A percentile compares a stretch with the other conserved stretches of the same genome.
phyloP scores from a whole-genome alignment of 371 early-diverging fungal species.

The Lichtheimia corymbifera region DNA sequence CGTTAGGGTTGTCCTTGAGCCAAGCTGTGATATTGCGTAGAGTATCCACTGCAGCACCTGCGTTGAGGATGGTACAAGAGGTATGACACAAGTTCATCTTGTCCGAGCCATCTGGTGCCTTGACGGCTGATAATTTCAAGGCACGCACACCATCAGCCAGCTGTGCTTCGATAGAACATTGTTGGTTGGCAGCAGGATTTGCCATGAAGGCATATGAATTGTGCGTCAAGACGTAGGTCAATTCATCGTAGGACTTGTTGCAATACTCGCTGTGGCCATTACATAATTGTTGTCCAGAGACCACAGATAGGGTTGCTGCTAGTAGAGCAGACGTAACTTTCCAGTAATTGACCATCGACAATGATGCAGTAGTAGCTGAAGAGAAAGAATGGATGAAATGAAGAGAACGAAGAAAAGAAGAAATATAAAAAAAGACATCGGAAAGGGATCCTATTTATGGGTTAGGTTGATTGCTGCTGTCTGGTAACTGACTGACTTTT shows the following conservation, averaged over 20 bases:
- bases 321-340: not conserved
- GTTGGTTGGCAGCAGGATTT: slow-evolving; percentile 69
- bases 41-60: slow-evolving; percentile 54
- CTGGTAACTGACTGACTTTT: too few species aligned
- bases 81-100: slow-evolving; percentile 71
- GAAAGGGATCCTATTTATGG: not conserved
- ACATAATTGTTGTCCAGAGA: slow-evolving; percentile 48
- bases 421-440: not conserved
- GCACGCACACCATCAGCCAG: slow-evolving; percentile 73
- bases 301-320: not conserved
- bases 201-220: slow-evolving; percentile 68
- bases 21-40: slow-evolving; percentile 53
- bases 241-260: slow-evolving; percentile 50
- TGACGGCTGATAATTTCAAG: slow-evolving; percentile 70
- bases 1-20: slow-evolving; percentile 64
- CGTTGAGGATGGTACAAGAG: slow-evolving; percentile 61
- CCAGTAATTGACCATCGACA: not conserved
- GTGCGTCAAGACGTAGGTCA: slow-evolving; percentile 70
- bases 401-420: not conserved
- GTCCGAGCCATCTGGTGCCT: slow-evolving; percentile 23
- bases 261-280: slow-evolving; percentile 74
- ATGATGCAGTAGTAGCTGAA: not conserved
- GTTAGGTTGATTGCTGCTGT: not conserved
- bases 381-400: not conserved
- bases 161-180: slow-evolving; percentile 59